These are phyloP conservation scores for Termitomyces sp. DNA, from an alignment of 768 basidiomycete genomes.

Conservation along the genomic window DNA sequence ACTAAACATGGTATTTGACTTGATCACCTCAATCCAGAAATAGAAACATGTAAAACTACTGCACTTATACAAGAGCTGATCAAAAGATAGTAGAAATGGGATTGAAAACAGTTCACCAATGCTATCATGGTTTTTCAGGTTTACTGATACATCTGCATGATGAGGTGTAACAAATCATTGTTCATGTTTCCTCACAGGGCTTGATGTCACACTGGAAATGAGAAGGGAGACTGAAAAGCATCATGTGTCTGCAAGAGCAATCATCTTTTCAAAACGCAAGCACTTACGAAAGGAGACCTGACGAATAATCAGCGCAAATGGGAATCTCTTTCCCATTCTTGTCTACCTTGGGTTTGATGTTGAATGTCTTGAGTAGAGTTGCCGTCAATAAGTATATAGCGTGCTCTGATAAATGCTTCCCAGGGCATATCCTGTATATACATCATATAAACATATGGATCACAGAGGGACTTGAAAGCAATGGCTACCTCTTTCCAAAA, in stretches of 20 bases:
- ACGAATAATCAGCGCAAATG: background rate
- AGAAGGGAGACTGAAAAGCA: background rate
- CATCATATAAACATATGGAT: background rate
- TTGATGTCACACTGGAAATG: background rate
- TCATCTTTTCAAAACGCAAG: background rate
- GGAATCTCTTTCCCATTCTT: background rate
- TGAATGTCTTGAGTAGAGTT: background rate
- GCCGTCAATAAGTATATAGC: background rate
- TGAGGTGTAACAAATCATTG: too few relatives aligned
- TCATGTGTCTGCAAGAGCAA: background rate
- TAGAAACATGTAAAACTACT: too few relatives aligned
- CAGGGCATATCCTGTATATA: background rate
- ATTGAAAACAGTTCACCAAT: too few relatives aligned
- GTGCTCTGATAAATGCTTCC: background rate
- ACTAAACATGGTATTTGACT: too few relatives aligned
- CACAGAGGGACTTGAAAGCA: background rate
- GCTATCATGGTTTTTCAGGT: too few relatives aligned
- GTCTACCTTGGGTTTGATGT: background rate
- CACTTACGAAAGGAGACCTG: background rate
- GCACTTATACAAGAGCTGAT: too few relatives aligned
- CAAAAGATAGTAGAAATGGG: too few relatives aligned
- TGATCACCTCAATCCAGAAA: too few relatives aligned
- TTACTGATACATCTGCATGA: too few relatives aligned
- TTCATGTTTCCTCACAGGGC: background rate
- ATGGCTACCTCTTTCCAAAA: background rate